Base-by-base conservation (phyloP, 768 basidiomycete species). In the Tricholomella constricta region DNA sequence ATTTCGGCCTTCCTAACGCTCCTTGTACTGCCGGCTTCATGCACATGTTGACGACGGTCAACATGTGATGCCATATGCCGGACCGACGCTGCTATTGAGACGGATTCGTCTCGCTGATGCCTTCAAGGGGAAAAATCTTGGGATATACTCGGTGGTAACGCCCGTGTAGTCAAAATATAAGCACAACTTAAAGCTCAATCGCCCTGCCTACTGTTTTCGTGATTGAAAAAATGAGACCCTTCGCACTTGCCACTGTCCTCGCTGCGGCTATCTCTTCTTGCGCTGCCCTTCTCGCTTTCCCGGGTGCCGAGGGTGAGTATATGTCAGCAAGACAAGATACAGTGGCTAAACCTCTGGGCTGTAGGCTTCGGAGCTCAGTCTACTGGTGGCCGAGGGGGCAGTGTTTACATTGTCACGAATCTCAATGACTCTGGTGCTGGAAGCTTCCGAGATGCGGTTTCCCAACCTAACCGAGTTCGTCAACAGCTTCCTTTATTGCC, bases 391-490 rank as follows among this genome's bases (percentile, higher is more conserved):
- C 60, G 69, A 53, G 66, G 65, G 6, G 71, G 69, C 11, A 63
- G 53, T 23, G 69, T 72, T 35, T 71, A 72, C 45, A 55, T 72
- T 20, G 71, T 72, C 6, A 68, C 68, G 31, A 71, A 71, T 43
- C 61, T 70, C 25, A 72, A 69, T 45, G 67, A 71, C 48, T 63
- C 66, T 43, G 69, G 69, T 6, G n/a, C 66, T 48, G 71, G 71
- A 25, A 71, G 70, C 55, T 65, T 72, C 46, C 66, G 69, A 11
- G 71, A 71, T 35, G 71, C 71, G 20, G 71, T 72, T 25, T 71
- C 65, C 14, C 54, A 66, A 31, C 54, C 68, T 11, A 64, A 67
- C 44, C 57, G 67, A 48, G 68, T 66, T 42, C 7, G 66, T 40
- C 20, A 17, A 20, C 17, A 20, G 17, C 11, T 29, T 54, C 6